A percentile compares a stretch with the other conserved stretches of the same genome.
phyloP scores from a whole-genome alignment of 1,284 basidiomycete genomes.

The Pyrrhoderma noxium region DNA sequence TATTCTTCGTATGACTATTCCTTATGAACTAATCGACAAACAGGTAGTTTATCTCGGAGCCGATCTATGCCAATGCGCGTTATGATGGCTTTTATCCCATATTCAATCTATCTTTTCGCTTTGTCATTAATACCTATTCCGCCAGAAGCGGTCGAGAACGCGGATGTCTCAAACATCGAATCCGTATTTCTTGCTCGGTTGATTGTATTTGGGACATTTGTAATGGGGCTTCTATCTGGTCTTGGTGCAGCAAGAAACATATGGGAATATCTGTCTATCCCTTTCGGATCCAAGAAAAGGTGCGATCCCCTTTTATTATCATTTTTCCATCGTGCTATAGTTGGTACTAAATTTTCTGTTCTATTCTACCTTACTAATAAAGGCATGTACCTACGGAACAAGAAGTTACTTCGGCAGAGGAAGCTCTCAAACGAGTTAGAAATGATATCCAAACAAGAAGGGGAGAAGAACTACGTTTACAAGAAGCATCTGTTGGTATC shows the following conservation, averaged over 20 bases:
- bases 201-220: conserved; percentile 66
- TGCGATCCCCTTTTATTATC: background rate
- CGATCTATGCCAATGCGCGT: conserved; percentile 30
- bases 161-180: conserved; percentile 18
- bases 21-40: background rate
- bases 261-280: conserved; percentile 39
- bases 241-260: conserved; percentile 65
- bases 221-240: conserved; percentile 66
- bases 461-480: conserved; percentile 9
- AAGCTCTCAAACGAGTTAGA: conserved; percentile 12
- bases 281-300: background rate
- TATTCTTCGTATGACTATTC: no score
- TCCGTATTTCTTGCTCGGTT: conserved; percentile 48
- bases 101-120: conserved; percentile 47
- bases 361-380: no score
- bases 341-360: conserved; percentile 20
- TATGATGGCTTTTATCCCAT: conserved; percentile 41
- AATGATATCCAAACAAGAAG: conserved; percentile 11
- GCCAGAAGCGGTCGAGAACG: conserved; percentile 16
- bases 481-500: background rate
- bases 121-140: conserved; percentile 65
- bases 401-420: conserved; percentile 8
- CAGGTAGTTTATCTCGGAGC: conserved; percentile 26
- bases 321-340: background rate
- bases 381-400: conserved; percentile 18